Conservation (phyloP, 495 filamentous ascomycete species). For the Tuber aestivum region DNA sequence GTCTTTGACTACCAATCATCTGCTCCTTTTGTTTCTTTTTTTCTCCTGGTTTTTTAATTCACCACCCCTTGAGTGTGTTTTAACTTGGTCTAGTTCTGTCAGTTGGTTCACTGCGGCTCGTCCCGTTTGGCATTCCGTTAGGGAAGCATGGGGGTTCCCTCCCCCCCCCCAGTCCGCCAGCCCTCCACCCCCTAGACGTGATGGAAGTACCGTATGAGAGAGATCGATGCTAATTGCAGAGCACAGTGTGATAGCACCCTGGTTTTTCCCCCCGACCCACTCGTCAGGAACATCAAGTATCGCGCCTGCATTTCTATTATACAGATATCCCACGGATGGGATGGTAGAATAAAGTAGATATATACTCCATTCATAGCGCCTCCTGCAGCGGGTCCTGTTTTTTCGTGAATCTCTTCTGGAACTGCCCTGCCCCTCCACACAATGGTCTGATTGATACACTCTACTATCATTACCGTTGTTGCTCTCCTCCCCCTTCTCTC, state of each 20-base stretch:
- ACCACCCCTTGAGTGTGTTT: neutral
- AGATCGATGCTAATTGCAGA: conserved; percentile 13
- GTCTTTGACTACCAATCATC: neutral
- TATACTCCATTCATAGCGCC: neutral
- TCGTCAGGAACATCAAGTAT: conserved; percentile 14
- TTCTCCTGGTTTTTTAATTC: neutral
- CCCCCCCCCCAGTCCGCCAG: neutral
- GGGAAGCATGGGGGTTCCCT: conserved; percentile 30
- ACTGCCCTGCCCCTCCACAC: neutral
- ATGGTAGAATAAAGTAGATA: neutral
- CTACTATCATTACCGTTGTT: neutral
- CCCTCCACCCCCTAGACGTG: conserved; percentile 15
- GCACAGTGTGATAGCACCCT: conserved; percentile 10
- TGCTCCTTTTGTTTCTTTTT: conserved; percentile 12
- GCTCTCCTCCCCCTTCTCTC: neutral
- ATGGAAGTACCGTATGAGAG: conserved; percentile 20
- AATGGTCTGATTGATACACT: neutral
- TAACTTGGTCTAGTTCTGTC: conserved; percentile 12
- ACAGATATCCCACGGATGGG: neutral
- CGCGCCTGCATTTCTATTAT: conserved; percentile 6
- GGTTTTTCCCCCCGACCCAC: conserved; percentile 11
- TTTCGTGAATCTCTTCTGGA: neutral
- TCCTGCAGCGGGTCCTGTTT: neutral
- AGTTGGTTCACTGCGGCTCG: conserved; percentile 24
- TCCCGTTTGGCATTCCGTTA: conserved; percentile 25